phyloP scores from a whole-genome alignment of 2,329 filamentous ascomycete species.

The Emericellopsis atlantica region DNA sequence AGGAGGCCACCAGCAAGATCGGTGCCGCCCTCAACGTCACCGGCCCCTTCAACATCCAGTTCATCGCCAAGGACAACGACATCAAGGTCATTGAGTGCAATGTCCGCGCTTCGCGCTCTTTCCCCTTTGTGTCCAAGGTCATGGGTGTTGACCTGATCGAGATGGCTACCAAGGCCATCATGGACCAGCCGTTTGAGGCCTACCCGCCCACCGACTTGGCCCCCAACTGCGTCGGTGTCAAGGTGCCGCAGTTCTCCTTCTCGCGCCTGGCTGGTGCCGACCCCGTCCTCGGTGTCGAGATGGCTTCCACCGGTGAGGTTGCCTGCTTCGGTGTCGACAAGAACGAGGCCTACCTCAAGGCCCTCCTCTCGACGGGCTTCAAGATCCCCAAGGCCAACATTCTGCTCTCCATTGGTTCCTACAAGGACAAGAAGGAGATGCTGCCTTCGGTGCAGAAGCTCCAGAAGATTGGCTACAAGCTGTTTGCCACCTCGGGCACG shows the following conservation, averaged over 20 bases:
- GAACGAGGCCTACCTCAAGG: constrained; percentile 96
- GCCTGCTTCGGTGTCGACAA: constrained; percentile 93
- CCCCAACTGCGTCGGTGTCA: constrained; percentile 81
- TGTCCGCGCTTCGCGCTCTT: constrained; percentile 87
- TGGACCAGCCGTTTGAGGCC: constrained; percentile 66
- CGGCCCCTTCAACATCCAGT: constrained; percentile 97
- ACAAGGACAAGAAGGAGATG: constrained; percentile 98
- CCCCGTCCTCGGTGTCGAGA: constrained; percentile 93
- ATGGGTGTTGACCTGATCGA: constrained; percentile 97
- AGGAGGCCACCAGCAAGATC: constrained; percentile 92
- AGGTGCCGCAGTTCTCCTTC: constrained; percentile 98
- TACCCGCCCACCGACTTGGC: constrained; percentile 71
- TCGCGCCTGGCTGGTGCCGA: constrained; percentile 92
- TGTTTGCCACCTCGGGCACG: constrained; percentile 92
- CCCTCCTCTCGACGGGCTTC: constrained; percentile 89
- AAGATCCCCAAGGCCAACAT: constrained; percentile 93
- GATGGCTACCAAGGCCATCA: constrained; percentile 96
- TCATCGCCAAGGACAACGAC: constrained; percentile 98
- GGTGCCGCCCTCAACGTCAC: constrained; percentile 89
- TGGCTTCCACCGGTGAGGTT: constrained; percentile 97
- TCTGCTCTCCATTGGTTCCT: constrained; percentile 87
- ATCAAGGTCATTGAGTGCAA: constrained; percentile 99
- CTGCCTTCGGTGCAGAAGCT: constrained; percentile 83
- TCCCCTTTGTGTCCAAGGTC: constrained; percentile 97
- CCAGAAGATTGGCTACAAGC: constrained; percentile 82